Evolutionary conservation across 176 grass and related monocot genomes (phyloP).

Genomic region (Puya raimondii): DNA sequence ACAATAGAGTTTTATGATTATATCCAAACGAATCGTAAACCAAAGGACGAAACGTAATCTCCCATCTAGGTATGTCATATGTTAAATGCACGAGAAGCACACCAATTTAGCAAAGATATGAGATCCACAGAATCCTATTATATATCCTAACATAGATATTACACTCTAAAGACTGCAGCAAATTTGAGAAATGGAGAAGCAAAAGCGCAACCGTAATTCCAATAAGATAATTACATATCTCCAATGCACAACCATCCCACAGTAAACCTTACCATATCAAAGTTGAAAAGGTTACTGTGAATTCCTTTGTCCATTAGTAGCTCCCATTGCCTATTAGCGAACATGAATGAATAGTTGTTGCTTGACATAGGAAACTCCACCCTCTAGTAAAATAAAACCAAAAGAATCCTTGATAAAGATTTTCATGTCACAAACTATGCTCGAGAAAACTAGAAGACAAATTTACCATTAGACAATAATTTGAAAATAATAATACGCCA

Average conservation of each 20-base stretch:
- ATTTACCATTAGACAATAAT: not conserved
- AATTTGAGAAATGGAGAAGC: not conserved
- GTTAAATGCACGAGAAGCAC: not conserved
- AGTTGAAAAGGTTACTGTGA: constrained; percentile 60
- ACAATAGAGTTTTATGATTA: too few species aligned
- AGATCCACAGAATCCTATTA: not conserved
- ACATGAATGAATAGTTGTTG: constrained; percentile 66
- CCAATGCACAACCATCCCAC: not conserved
- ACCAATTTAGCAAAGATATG: not conserved
- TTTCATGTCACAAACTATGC: not conserved
- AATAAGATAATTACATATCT: not conserved
- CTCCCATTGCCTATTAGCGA: constrained; percentile 78
- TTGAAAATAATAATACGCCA: too few species aligned
- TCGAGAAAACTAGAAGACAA: not conserved
- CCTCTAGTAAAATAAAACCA: constrained; percentile 41
- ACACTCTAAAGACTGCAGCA: not conserved
- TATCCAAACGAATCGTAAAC: too few species aligned
- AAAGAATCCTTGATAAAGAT: constrained; percentile 12
- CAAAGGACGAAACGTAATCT: too few species aligned
- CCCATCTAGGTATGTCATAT: too few species aligned
- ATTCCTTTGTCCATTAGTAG: constrained; percentile 50
- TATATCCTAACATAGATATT: not conserved
- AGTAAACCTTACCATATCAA: constrained; percentile 60
- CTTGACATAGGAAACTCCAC: constrained; percentile 92
- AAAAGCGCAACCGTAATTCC: not conserved